Percentiles rank a stretch among this genome's conserved stretches.
These are phyloP conservation scores for Pistacia atlantica DNA, from an alignment of 345 rosid species.

Conservation along the genomic window DNA sequence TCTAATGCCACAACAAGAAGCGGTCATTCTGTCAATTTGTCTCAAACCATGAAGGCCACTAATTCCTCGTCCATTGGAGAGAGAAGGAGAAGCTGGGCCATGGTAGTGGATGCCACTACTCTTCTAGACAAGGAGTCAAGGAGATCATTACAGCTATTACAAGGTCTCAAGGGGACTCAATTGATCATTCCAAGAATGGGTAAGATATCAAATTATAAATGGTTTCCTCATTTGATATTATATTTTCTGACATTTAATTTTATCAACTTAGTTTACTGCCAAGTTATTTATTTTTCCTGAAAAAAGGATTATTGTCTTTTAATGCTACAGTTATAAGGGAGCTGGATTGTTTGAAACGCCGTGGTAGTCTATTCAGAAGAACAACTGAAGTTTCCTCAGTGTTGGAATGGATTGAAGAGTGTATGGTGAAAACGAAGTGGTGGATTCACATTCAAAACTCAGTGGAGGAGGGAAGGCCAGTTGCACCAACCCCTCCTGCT, in stretches of 20 bases:
- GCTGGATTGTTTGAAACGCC: constrained; percentile 61
- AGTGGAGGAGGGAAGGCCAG: constrained; percentile 51
- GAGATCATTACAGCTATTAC: constrained; percentile 73
- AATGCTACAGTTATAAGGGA: constrained; percentile 64
- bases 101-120: constrained; percentile 72
- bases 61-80: constrained; percentile 37
- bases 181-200: constrained; percentile 77
- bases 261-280: neutral
- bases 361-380: constrained; percentile 53
- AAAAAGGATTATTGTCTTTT: neutral
- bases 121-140: constrained; percentile 69
- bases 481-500: constrained; percentile 70
- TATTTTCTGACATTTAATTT: neutral
- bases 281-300: neutral
- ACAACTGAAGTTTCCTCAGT: constrained; percentile 54
- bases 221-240: constrained; percentile 1
- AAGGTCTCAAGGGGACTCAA: constrained; percentile 84
- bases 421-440: constrained; percentile 62
- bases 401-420: constrained; percentile 81
- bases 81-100: constrained; percentile 62
- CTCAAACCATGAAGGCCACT: constrained; percentile 22
- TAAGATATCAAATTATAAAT: constrained; percentile 25
- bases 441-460: constrained; percentile 83
- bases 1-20: constrained; percentile 33
- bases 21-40: constrained; percentile 24